These are phyloP conservation scores for Phytophthora ramorum DNA, from an alignment of 352 stramenopile species.

Conservation along the genomic window DNA sequence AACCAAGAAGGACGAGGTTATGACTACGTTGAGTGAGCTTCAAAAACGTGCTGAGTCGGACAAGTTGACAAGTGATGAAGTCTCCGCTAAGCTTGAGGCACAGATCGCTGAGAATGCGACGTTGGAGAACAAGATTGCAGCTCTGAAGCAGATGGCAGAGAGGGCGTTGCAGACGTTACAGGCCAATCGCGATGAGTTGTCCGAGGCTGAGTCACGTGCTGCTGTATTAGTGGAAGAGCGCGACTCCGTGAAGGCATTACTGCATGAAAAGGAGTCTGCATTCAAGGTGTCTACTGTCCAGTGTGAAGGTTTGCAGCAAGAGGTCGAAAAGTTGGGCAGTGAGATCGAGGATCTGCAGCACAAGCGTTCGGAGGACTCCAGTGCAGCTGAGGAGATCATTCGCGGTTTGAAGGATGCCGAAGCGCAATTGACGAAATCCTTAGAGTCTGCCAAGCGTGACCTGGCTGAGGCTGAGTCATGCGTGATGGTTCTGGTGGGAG, in stretches of 20 bases:
- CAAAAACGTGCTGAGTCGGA: slow-evolving; percentile 23
- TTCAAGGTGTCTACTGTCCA: slow-evolving; percentile 21
- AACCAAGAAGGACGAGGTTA: slow-evolving; percentile 32
- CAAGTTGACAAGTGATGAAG: slow-evolving; percentile 28
- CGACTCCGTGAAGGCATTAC: slow-evolving; percentile 21
- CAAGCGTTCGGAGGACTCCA: slow-evolving; percentile 19
- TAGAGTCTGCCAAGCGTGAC: slow-evolving; percentile 28
- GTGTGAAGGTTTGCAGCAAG: slow-evolving; percentile 24
- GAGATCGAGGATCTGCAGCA: slow-evolving; percentile 21
- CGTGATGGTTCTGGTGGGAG: slow-evolving; percentile 40
- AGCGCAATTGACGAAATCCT: slow-evolving; percentile 17
- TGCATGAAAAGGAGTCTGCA: slow-evolving; percentile 27
- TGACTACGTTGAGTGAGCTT: slow-evolving; percentile 13
- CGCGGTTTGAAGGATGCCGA: slow-evolving; percentile 23
- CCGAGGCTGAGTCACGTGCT: slow-evolving; percentile 30
- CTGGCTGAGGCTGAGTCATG: slow-evolving; percentile 40
- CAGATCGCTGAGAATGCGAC: slow-evolving; percentile 31
- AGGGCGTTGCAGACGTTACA: slow-evolving; percentile 43
- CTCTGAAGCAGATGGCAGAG: slow-evolving; percentile 44
- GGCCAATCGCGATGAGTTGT: slow-evolving; percentile 26
- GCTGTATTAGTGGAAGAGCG: slow-evolving; percentile 29
- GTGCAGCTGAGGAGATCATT: slow-evolving; percentile 23
- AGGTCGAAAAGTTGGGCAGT: slow-evolving; percentile 30
- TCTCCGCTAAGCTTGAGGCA: slow-evolving; percentile 31
- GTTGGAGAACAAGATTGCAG: slow-evolving; percentile 38